Evolutionary conservation across 495 filamentous ascomycete species (phyloP).

Genomic region (Alectoria sarmentosa): DNA sequence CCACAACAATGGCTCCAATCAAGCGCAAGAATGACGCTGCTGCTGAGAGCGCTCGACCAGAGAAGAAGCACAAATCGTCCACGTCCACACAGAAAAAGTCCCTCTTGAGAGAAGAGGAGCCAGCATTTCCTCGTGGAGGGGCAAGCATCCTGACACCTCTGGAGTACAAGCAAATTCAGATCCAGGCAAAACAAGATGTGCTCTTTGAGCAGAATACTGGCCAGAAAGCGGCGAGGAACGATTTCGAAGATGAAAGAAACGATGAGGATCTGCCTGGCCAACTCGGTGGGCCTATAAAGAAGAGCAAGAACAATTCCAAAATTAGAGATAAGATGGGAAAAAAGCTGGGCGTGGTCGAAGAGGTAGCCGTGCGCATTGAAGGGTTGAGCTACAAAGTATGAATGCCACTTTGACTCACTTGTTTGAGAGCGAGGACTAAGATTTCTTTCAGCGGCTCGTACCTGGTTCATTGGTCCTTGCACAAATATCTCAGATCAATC

Average conservation of each 20-base stretch:
- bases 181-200: conserved; percentile 86
- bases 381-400: conserved; percentile 82
- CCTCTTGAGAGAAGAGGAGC: conserved; percentile 68
- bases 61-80: conserved; percentile 33
- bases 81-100: conserved; percentile 36
- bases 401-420: conserved; percentile 10
- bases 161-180: conserved; percentile 93
- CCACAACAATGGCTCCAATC: conserved; percentile 49
- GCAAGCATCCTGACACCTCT: conserved; percentile 85
- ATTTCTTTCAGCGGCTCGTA: conserved; percentile 55
- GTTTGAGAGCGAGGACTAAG: conserved; percentile 35
- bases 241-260: conserved; percentile 37
- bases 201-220: conserved; percentile 76
- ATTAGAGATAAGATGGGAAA: conserved; percentile 42
- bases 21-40: conserved; percentile 46
- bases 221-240: conserved; percentile 37
- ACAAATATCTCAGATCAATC: conserved; percentile 73
- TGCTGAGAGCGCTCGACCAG: conserved; percentile 35
- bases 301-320: conserved; percentile 47
- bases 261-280: conserved; percentile 47
- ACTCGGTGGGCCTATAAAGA: conserved; percentile 33
- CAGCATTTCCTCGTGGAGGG: conserved; percentile 86
- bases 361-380: conserved; percentile 67
- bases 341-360: conserved; percentile 36
- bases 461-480: conserved; percentile 82